These are phyloP conservation scores for Penstemon eatonii DNA, from an alignment of 257 asterid genomes.

Conservation along the genomic window DNA sequence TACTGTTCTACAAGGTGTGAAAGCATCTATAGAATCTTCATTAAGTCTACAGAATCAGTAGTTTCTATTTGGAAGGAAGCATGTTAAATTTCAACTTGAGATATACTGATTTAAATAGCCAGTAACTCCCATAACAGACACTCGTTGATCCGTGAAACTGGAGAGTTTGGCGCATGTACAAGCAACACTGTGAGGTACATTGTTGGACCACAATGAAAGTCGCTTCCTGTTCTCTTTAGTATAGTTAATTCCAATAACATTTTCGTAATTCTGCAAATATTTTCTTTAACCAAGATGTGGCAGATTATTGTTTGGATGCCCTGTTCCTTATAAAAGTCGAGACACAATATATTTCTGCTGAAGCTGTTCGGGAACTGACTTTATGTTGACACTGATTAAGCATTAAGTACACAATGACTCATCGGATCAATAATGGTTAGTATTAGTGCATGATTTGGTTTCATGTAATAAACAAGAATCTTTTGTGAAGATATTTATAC, in stretches of 20 bases:
- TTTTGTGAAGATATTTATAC: neutral
- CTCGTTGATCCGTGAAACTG: neutral
- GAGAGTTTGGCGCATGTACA: neutral
- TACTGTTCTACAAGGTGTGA: slow-evolving; percentile 24
- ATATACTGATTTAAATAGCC: neutral
- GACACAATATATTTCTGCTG: neutral
- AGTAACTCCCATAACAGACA: neutral
- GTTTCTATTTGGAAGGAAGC: neutral
- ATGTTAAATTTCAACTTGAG: neutral
- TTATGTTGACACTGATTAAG: neutral
- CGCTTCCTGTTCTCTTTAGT: neutral
- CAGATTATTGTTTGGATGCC: neutral
- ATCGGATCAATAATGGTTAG: neutral
- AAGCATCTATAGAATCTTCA: slow-evolving; percentile 9
- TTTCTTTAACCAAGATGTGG: neutral
- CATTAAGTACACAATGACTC: neutral
- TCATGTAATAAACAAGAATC: neutral
- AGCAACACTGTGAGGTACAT: neutral
- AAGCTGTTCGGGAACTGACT: neutral
- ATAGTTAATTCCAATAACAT: neutral
- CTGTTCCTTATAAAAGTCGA: neutral
- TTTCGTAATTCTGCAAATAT: neutral
- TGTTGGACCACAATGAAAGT: neutral
- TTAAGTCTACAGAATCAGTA: neutral
- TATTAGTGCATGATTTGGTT: neutral